phyloP scores from a whole-genome alignment of 2,329 filamentous ascomycete species.

The Magnaporthiopsis incrustans region DNA sequence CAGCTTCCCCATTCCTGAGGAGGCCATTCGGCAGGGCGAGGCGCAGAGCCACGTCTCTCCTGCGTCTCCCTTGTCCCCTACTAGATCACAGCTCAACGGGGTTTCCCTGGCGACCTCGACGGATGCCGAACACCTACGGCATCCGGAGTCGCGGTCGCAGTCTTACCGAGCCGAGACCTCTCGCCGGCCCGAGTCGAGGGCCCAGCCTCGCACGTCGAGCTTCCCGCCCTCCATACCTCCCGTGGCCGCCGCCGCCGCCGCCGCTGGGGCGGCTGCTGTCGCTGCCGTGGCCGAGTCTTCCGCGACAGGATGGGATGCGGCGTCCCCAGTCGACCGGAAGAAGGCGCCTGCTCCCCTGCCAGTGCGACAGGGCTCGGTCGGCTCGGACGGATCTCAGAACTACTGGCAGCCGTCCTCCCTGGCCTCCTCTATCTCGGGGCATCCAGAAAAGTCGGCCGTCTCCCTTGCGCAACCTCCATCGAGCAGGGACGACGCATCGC shows the following conservation, averaged over 20 bases:
- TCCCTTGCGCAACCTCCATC: constrained; percentile 49
- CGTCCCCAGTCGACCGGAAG: constrained; percentile 16
- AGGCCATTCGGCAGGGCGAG: background rate
- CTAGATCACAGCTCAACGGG: background rate
- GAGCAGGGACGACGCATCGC: constrained; percentile 33
- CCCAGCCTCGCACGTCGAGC: background rate
- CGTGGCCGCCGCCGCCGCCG: constrained; percentile 13
- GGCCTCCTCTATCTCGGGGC: background rate
- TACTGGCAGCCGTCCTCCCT: constrained; percentile 33
- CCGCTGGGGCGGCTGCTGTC: constrained; percentile 7
- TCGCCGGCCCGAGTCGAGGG: background rate
- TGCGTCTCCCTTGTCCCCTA: background rate
- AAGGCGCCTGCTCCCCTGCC: constrained; percentile 16
- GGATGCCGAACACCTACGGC: background rate
- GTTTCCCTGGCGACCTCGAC: background rate
- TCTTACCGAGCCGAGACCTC: background rate
- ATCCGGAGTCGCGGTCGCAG: constrained; percentile 11
- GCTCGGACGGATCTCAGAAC: constrained; percentile 1
- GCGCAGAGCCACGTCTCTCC: background rate
- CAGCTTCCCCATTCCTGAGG: constrained; percentile 4
- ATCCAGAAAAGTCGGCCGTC: constrained; percentile 27
- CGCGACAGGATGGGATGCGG: background rate
- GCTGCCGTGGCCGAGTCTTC: constrained; percentile 14
- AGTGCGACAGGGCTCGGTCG: constrained; percentile 15
- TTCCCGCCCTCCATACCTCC: constrained; percentile 5